Base-by-base conservation (phyloP, 169 alveolate genomes). In the Cryptosporidium ubiquitum region DNA sequence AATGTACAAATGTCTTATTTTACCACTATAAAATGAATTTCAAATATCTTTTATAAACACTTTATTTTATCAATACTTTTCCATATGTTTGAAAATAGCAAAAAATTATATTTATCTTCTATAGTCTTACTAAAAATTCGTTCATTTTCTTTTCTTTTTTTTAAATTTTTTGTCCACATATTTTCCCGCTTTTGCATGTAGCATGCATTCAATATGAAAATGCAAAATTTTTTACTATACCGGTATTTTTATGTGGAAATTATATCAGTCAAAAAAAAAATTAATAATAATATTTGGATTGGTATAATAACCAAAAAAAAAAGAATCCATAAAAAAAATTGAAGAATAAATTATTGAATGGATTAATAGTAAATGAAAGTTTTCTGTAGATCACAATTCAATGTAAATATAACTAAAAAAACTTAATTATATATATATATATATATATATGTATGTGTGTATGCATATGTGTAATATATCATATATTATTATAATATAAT, bases 151-250 rank as follows among this genome's bases (percentile, higher is more conserved):
- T n/a, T n/a, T n/a, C n/a, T n/a, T n/a, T n/a, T n/a, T n/a, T n/a
- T n/a, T n/a, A n/a, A n/a, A 49, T 49, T 49, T 9, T 26, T 55
- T 55, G 66, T 55, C 66, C 66, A 55, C 66, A 55, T 55, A 14
- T 3, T 7, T 47, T 55, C 3, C 66, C 66, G 66, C 37, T 3
- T 7, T 7, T 55, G 66, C 66, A 55, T 55, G 66, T 35, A 55
- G n/a, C 66, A 55, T 55, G 66, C n/a, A 55, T 55, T 47, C 5
- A 10, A n/a, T 55, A 23, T 10, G 9, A 55, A 55, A 55, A 55
- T 55, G 66, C n/a, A 55, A 55, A 55, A 20, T 9, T 55, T n/a
- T 26, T 26, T 55, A n/a, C 29, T 55, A 26, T 55, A 23, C 66
- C 66, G 66, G 66, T 55, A 55, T 55, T 55, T 55, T 55, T 2